These are phyloP conservation scores for Fusarium transvaalense DNA, from an alignment of 2,329 filamentous ascomycete species.

Conservation along the genomic window DNA sequence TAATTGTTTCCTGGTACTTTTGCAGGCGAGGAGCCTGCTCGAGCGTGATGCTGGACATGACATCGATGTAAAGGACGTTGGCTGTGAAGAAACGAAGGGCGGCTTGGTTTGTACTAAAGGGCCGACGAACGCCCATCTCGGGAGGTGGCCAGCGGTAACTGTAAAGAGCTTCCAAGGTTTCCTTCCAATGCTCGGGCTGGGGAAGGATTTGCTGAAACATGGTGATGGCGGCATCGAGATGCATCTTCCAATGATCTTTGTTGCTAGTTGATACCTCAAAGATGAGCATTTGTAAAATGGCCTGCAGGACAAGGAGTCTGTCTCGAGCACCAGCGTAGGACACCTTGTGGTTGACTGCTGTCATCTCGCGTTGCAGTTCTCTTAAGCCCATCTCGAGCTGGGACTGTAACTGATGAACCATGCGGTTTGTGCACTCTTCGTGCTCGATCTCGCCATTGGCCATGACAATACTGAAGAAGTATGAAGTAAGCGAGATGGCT, in stretches of 20 bases:
- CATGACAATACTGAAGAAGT: conserved; percentile 66
- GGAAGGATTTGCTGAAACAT: conserved; percentile 63
- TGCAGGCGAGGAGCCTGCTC: conserved; percentile 58
- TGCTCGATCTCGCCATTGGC: conserved; percentile 51
- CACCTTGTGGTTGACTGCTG: conserved; percentile 51
- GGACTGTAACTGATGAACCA: conserved; percentile 57
- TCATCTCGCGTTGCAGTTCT: conserved; percentile 60
- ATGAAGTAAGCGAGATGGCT: conserved; percentile 67
- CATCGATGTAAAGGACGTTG: conserved; percentile 62
- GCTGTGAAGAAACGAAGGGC: conserved; percentile 62
- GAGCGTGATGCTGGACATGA: conserved; percentile 62
- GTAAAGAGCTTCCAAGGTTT: conserved; percentile 51
- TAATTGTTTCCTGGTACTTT: conserved; percentile 56
- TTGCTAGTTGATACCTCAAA: conserved; percentile 63
- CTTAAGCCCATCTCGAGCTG: conserved; percentile 61
- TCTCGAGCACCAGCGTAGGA: conserved; percentile 50
- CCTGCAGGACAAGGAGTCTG: conserved; percentile 60
- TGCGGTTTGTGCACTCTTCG: conserved; percentile 53
- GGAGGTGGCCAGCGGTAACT: conserved; percentile 53
- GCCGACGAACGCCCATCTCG: conserved; percentile 50
- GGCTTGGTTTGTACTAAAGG: conserved; percentile 61
- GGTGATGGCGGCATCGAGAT: conserved; percentile 63
- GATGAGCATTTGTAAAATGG: conserved; percentile 65
- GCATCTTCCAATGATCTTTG: conserved; percentile 63
- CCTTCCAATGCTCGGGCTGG: conserved; percentile 54